A percentile compares a stretch with the other conserved stretches of the same genome.
phyloP scores from a whole-genome alignment of 805 yeast species.

The Zygoascus bituminiphila region DNA sequence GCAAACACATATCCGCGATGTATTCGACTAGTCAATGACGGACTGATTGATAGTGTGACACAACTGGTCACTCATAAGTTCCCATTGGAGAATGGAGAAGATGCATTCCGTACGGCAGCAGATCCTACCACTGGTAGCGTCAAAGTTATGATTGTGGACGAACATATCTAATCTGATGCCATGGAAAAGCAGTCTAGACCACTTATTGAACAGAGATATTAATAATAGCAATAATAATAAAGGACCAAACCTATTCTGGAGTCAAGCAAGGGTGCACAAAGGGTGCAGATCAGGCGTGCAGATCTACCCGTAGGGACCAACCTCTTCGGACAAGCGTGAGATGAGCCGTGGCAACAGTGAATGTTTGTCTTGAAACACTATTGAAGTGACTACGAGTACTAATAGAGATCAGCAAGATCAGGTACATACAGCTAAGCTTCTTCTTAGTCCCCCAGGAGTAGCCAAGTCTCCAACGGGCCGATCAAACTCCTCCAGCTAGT shows the following conservation, averaged over 20 bases:
- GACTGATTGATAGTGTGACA: slow-evolving; percentile 36
- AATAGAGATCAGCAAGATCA: no score
- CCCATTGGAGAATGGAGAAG: slow-evolving; percentile 38
- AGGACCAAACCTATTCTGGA: no score
- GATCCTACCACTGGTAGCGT: slow-evolving; percentile 40
- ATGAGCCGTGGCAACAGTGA: no score
- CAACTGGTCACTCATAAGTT: slow-evolving; percentile 43
- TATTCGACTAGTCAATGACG: slow-evolving; percentile 39
- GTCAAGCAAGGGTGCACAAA: neutral
- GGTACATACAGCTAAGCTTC: no score
- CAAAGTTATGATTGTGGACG: slow-evolving; percentile 40
- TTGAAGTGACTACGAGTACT: no score
- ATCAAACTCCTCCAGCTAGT: no score
- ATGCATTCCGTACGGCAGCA: slow-evolving; percentile 36
- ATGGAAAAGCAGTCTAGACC: no score
- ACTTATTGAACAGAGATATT: neutral
- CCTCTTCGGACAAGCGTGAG: no score
- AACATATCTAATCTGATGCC: neutral
- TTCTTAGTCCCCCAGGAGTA: no score
- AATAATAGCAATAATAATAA: neutral
- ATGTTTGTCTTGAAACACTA: no score
- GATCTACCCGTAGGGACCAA: no score
- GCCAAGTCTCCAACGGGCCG: no score
- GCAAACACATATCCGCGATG: slow-evolving; percentile 52
- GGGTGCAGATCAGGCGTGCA: neutral